Base-by-base conservation (phyloP, 2,329 filamentous ascomycete species). In the Salinomyces thailandicus region DNA sequence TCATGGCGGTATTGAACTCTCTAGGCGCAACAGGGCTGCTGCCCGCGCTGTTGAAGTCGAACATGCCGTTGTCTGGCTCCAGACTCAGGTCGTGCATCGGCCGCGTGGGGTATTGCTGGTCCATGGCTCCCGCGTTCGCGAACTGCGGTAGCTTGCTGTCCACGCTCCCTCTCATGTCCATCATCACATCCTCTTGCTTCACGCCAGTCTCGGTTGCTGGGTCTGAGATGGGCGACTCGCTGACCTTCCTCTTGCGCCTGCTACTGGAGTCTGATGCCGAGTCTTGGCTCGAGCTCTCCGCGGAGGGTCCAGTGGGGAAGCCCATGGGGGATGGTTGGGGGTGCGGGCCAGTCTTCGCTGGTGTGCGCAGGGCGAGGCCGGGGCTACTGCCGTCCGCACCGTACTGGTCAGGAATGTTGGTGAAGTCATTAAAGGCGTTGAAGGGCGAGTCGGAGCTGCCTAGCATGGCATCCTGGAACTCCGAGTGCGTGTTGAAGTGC, bases 1-100 rank as follows among this genome's bases (percentile, higher is more conserved):
- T 49, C 45, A 56, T 48, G 36, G 51, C 47, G 5, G 45, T 39
- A 26, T 51, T 48, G 39, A 51, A 54, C 8, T 51, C 50, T n/a
- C 44, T 42, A 15, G 45, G 35, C 38, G 53, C 51, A 13, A 50
- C 46, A 7, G 75, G 73, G 42, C 73, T 79, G 46, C 68, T 75
- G 2, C 72, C 69, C 6, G 69, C 69, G 47, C 72, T 74, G 12
- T 71, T 68, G 50, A 79, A 77, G 45, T 75, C 70, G 46, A 77
- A 74, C 62, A 71, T 66, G 41, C 69, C 67, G 38, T 31, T 60
- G 35, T 64, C 56, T 27, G 52, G 48, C 22, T 60, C 55, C 31
- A 60, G 32, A 9, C 51, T 55, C 31, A 55, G 49, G 24, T 54
- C 52, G 43, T 55, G 48, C 51, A 55, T 54, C 11, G 51, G 54